Conservation (phyloP, 2,329 filamentous ascomycete species). For the Colletotrichum melonis region DNA sequence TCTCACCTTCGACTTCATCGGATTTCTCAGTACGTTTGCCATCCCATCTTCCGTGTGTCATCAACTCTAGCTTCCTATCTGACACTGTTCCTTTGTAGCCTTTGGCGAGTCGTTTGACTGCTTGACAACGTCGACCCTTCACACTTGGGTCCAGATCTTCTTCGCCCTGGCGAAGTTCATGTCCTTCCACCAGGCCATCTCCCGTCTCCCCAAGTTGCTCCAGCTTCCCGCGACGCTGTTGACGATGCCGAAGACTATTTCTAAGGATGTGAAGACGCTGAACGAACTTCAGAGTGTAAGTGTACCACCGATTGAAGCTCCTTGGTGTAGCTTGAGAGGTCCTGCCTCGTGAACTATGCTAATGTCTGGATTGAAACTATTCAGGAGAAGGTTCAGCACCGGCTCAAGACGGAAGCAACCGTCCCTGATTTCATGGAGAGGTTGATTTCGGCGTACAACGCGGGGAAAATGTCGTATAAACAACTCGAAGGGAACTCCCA, state of each 20-base stretch:
- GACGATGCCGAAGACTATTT: not conserved
- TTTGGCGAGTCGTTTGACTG: constrained; percentile 44
- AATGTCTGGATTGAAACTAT: not conserved
- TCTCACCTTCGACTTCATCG: constrained; percentile 44
- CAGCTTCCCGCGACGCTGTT: not conserved
- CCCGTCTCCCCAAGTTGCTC: not conserved
- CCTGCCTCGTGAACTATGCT: not conserved
- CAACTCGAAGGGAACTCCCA: constrained; percentile 31
- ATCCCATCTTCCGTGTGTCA: too few species aligned
- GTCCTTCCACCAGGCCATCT: constrained; percentile 1
- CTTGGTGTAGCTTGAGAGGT: not conserved
- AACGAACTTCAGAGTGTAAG: not conserved
- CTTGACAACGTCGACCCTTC: constrained; percentile 37
- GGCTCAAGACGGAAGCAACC: not conserved
- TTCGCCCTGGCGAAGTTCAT: constrained; percentile 36
- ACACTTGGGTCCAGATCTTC: constrained; percentile 41
- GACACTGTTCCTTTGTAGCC: not conserved
- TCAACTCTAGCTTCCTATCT: not conserved
- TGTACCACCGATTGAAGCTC: not conserved
- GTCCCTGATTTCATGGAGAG: constrained; percentile 15
- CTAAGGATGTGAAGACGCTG: not conserved
- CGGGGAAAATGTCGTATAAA: constrained; percentile 19
- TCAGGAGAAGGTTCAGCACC: constrained; percentile 4
- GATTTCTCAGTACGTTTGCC: constrained; percentile 36
- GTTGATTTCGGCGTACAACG: constrained; percentile 1